Base-by-base conservation (phyloP, 1,139 yeast genomes). In the Lodderomyces orthopsilosis region DNA sequence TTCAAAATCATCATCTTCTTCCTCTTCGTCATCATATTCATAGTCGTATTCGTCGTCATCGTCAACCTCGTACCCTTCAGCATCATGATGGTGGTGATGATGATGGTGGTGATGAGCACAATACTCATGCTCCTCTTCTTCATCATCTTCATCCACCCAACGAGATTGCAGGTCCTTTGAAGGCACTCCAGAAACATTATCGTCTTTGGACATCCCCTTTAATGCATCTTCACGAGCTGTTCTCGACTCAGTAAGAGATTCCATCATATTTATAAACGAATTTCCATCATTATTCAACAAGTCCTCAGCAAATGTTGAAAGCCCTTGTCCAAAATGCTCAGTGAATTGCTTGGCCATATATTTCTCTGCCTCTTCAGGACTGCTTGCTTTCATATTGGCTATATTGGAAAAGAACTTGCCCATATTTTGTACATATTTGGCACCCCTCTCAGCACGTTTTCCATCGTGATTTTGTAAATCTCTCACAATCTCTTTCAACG, bases 211-310 rank as follows among this genome's bases (percentile, higher is more conserved):
- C 23, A 43, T 46, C 40, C 54, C 66, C 44, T 51, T 56, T 38
- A 57, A 63, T n/a, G 59, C 42, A 38, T 60, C 76, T 51, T 76
- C 81, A 45, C 84, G 62, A 0, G 71, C 77, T 53, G 70, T 67
- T 35, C 83, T 66, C n/a, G 79, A 69, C 48, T 78, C 80, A 6
- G 86, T 85, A 32, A 85, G 67, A 43, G 80, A 74, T 57, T 85
- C 95, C 82, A 88, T 82, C 79, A 85, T 81, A 50, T 82, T 84
- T 35, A 88, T 76, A 54, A 87, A 86, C 43, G 81, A 75, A 52
- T 75, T 75, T 23, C 95, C 95, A 51, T 85, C 89, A 57, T 85
- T 84, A 49, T 79, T 79, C 45, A 86, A 67, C 26, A 88, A 63
- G 57, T 87, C 95, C 51, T 87, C 94, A 0, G 94, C 93, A 41